Evolutionary conservation across 192 early-diverging fungal genomes (phyloP).

Genomic region (Fimicolochytrium jonesii): DNA sequence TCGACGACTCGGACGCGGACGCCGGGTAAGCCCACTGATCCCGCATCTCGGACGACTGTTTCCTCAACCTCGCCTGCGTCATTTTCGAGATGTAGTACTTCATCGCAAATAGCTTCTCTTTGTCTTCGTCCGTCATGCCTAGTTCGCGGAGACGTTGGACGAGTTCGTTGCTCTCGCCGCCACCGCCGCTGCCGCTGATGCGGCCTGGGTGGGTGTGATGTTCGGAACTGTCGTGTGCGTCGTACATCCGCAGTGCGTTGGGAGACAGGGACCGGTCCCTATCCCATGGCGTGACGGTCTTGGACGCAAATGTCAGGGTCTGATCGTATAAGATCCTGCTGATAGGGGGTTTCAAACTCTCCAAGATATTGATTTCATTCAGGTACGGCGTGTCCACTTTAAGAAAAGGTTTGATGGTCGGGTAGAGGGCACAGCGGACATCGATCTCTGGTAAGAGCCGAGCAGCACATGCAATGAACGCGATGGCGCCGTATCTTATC

Average conservation of each 20-base stretch:
- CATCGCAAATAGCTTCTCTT: slow-evolving; percentile 66
- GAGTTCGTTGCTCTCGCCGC: slow-evolving; percentile 29
- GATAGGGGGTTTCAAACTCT: slow-evolving; percentile 61
- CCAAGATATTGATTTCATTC: slow-evolving; percentile 54
- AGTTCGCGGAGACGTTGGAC: slow-evolving; percentile 49
- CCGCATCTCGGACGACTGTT: neutral
- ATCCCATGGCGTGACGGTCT: slow-evolving; percentile 4
- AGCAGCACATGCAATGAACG: slow-evolving; percentile 60
- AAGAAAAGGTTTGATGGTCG: slow-evolving; percentile 65
- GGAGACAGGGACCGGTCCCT: slow-evolving; percentile 9
- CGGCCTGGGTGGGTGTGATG: neutral
- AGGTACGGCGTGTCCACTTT: slow-evolving; percentile 61
- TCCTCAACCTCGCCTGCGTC: slow-evolving; percentile 44
- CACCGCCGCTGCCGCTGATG: neutral
- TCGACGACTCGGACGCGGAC: no score
- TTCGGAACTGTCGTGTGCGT: neutral
- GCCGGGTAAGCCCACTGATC: neutral
- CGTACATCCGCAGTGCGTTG: neutral
- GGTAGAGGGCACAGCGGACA: slow-evolving; percentile 73
- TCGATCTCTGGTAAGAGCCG: slow-evolving; percentile 66
- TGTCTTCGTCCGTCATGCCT: slow-evolving; percentile 74
- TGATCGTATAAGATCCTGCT: slow-evolving; percentile 57
- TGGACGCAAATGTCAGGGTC: slow-evolving; percentile 50
- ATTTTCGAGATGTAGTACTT: slow-evolving; percentile 76
- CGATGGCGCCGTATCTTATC: slow-evolving; percentile 72